Base-by-base conservation (phyloP, 208 protist genomes). In the Trypanosoma congolense region DNA sequence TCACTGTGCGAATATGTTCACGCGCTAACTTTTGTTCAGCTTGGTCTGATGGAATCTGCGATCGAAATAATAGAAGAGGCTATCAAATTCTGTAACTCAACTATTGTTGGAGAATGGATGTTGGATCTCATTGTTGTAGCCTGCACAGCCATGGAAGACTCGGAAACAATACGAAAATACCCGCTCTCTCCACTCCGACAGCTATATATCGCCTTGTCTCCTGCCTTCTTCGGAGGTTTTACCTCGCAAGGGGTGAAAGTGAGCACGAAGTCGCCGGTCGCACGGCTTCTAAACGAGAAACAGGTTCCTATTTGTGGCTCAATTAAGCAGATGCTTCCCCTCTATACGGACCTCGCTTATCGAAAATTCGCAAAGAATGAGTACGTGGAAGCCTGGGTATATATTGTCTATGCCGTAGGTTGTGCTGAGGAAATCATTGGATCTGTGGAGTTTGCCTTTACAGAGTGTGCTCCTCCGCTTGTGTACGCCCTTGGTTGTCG, bases 201-300 rank as follows among this genome's bases (percentile, higher is more conserved):
- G 2, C 48, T 82, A 10, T 85, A 92, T 55, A 30, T 92, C 16
- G 70, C 80, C 0, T 44, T 92, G 21, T 64, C 62, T 30, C 84
- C 78, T 0, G 73, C 65, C 4, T 92, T 92, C 53, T 87, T 84
- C 70, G 85, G 85, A 31, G 80, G 78, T 5, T 60, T 92, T 19
- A n/a, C 44, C 16, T 36, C 14, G 6, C 33, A 52, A 4, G 31
- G 31, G 1, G 22, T 43, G 8, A 56, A 54, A 14, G 6, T 60
- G 25, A 42, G 35, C 2, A 21, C 40, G 22, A 48, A 59, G 4
- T 54, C 61, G 18, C 67, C 59, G 28, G 56, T 51, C 24, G 50
- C 52, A 22, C 50, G 64, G 21, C 53, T 83, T 10, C 51, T 92
- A 5, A 86, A 87, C 40, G 76, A 76, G 16, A 56, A 45, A n/a